These are phyloP conservation scores for Magnaporthales sp. DNA, from an alignment of 2,329 filamentous ascomycete genomes.

Conservation along the genomic window DNA sequence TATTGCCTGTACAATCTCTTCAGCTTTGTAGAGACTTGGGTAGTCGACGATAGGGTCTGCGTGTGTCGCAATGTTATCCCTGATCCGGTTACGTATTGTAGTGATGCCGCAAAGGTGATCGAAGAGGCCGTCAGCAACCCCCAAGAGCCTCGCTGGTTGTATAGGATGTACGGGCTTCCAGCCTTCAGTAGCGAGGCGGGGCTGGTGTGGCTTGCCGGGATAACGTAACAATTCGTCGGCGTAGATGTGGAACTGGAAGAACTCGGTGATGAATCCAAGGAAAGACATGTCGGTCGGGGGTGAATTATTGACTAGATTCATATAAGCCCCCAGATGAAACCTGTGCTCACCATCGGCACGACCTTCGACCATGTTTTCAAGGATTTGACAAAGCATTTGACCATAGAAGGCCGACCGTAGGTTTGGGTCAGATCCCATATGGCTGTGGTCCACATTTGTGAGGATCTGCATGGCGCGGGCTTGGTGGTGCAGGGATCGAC, in stretches of 20 bases:
- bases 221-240: constrained; percentile 53
- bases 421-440: constrained; percentile 31
- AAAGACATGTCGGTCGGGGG: constrained; percentile 60
- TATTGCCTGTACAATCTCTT: constrained; percentile 67
- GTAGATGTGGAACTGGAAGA: constrained; percentile 76
- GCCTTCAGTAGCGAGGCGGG: constrained; percentile 24
- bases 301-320: constrained; percentile 55
- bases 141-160: constrained; percentile 54
- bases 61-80: constrained; percentile 53
- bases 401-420: constrained; percentile 42
- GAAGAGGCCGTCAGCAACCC: constrained; percentile 76
- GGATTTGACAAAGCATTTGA: constrained; percentile 53
- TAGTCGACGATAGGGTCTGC: constrained; percentile 66
- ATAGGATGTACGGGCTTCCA: constrained; percentile 36
- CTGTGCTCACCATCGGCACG: constrained; percentile 60
- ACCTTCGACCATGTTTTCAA: constrained; percentile 49
- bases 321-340: constrained; percentile 70
- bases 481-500: constrained; percentile 47
- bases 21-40: constrained; percentile 60
- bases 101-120: constrained; percentile 72
- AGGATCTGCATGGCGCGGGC: constrained; percentile 38
- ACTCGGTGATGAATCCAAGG: constrained; percentile 56
- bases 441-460: constrained; percentile 21
- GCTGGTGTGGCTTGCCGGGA: constrained; percentile 21
- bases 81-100: constrained; percentile 64